Evolutionary conservation across 495 filamentous ascomycete genomes (phyloP), one percentile per base, ranked within the genome.

Genomic region (Penicillium odoratum): DNA sequence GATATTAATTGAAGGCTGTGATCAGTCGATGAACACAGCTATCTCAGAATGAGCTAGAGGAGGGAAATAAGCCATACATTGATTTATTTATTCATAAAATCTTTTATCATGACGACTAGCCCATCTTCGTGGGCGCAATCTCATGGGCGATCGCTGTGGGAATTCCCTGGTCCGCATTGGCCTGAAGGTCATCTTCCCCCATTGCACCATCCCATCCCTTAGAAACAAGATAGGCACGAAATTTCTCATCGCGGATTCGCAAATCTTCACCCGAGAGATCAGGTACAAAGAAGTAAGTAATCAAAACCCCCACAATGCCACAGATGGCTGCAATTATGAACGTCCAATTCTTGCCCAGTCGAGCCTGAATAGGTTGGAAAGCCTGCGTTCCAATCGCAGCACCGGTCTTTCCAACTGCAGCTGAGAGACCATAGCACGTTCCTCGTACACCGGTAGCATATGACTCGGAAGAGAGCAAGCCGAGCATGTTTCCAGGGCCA

Each of bases 321-420:
- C 75, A 80, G 43, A 81, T 79, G 7, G 79, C 81, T 7, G 78
- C 78, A 50, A 82, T 75, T 38, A 83, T 78, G 47, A 83, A 82
- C 7, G 79, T 82, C 76, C 78, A 80, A 28, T 66, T 65, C 54
- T 82, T 77, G 0, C 80, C 79, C 9, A 82, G 61, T 47, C 69
- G 36, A 26, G 53, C 57, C 45, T 77, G 59, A 18, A 83, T 80
- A 4, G 75, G 81, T 15, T 68, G 73, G 50, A 83, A 83, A 0
- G 71, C 79, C 50, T 83, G 71, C 1, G 78, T 82, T 1, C 80
- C 81, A n/a, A 83, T 61, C 0, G 81, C 79, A 7, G 75, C 81
- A 11, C 81, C 81, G 0, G 78, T 67, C 57, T 83, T 81, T 5
- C 79, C 80, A 46, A 83, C 40, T 2, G 81, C 81, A n/a, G 80